phyloP scores from a whole-genome alignment of 805 yeast species.

The Candida krabiensis region DNA sequence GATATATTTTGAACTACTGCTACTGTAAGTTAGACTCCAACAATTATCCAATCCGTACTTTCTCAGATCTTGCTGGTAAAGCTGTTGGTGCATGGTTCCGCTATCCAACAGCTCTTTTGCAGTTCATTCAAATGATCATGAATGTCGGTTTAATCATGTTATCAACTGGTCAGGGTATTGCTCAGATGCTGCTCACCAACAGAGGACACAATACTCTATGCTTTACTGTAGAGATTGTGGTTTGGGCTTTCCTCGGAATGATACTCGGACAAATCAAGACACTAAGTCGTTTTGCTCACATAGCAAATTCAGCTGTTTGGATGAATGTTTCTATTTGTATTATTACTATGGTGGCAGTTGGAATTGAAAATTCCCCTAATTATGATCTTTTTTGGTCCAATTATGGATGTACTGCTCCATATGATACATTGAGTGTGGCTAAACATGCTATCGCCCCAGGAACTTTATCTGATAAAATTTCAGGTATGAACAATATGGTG shows the following conservation, averaged over 20 bases:
- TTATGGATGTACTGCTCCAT: slow-evolving; percentile 23
- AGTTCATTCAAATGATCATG: slow-evolving; percentile 42
- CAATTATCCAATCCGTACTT: slow-evolving; percentile 43
- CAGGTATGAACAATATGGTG: slow-evolving; percentile 45
- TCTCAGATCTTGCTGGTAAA: slow-evolving; percentile 43
- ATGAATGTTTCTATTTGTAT: slow-evolving; percentile 44
- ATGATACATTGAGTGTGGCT: slow-evolving; percentile 11
- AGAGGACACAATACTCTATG: slow-evolving; percentile 32
- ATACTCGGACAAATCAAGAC: slow-evolving; percentile 44
- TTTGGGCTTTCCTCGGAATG: slow-evolving; percentile 46
- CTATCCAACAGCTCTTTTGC: slow-evolving; percentile 36
- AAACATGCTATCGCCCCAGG: slow-evolving; percentile 27
- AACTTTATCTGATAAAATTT: slow-evolving; percentile 27
- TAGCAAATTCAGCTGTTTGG: slow-evolving; percentile 48
- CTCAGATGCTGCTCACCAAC: slow-evolving; percentile 34
- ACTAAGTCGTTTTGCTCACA: slow-evolving; percentile 38
- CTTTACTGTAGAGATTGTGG: slow-evolving; percentile 40
- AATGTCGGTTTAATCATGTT: slow-evolving; percentile 44
- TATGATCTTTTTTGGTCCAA: slow-evolving; percentile 22
- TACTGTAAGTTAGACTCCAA: slow-evolving; percentile 40
- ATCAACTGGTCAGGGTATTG: slow-evolving; percentile 42
- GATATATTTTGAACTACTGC: slow-evolving; percentile 37
- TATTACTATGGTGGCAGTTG: slow-evolving; percentile 43
- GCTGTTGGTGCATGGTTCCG: slow-evolving; percentile 36
- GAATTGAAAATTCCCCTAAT: slow-evolving; percentile 35